Percentiles rank a stretch among this genome's conserved stretches.
Conservation (phyloP, 2,329 filamentous ascomycete genomes). For the Aureobasidium subglaciale region DNA sequence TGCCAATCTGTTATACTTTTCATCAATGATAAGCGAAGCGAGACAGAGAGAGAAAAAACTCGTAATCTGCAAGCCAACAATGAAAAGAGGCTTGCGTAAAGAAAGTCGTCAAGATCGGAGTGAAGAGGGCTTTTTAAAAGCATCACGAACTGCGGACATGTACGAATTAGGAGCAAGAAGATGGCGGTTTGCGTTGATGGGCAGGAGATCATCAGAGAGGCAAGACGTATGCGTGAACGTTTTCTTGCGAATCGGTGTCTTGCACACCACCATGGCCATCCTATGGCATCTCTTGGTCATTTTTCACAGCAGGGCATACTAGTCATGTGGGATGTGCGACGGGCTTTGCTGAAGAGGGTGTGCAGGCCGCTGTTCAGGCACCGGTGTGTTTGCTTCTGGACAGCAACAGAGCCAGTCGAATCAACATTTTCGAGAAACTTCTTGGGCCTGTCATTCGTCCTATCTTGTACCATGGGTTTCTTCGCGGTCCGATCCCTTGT, state of each 20-base stretch:
- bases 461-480: neutral
- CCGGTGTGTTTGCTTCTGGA: neutral
- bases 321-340: neutral
- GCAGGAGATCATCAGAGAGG: neutral
- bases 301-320: neutral
- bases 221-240: neutral
- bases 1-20: neutral
- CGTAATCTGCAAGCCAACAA: too few species aligned
- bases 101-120: too few species aligned
- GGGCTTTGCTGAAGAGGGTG: neutral
- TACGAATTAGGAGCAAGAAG: neutral
- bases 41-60: neutral
- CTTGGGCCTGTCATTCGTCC: neutral
- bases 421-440: neutral
- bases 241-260: neutral
- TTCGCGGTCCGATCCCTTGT: neutral
- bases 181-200: neutral
- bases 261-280: neutral
- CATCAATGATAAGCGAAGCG: neutral
- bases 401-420: neutral
- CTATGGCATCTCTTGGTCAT: conserved; percentile 10
- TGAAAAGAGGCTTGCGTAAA: neutral
- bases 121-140: too few species aligned
- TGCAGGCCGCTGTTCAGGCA: conserved; percentile 10
- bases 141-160: neutral